Base-by-base conservation (phyloP, 371 early-diverging fungal genomes). In the Antonospora locustae region DNA sequence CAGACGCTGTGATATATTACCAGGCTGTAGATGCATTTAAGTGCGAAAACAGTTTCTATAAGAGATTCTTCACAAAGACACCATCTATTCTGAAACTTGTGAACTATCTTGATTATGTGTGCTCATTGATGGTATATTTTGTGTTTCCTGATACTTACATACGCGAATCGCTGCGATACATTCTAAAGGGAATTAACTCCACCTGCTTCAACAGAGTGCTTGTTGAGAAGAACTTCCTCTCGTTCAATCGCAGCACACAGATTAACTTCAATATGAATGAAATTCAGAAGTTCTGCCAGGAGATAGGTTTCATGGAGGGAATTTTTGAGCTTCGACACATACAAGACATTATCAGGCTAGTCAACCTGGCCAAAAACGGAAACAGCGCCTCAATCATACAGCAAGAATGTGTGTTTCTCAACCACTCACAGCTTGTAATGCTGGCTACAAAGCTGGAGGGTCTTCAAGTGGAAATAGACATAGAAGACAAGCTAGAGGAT, bases 241-340 rank as follows among this genome's bases (percentile, higher is more conserved):
- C 25, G 25, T 55, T 56, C 24, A 68, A 64, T 47, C 44, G 64
- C 14, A 50, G 56, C 25, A 38, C 48, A 7, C 61, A 64, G 40
- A 64, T 64, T 36, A 64, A 63, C 25, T 56, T 46, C 25, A 68
- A 68, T 54, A 19, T 68, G 17, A 48, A 53, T 23, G 54, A 68
- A 37, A 68, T 68, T 30, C 40, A 40, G 9, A 68, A 60, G 39
- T 63, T 59, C 16, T 49, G 27, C n/a, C 40, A 37, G 14, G 36
- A 46, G 9, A 59, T 68, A 39, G 46, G 49, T 14, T 63, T 43
- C 38, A 3, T 24, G 9, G 50, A 63, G 28, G 58, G 55, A 20
- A 51, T 50, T 20, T 20, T 48, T 29, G 50, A 54, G 12, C 20
- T 67, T 2, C 19, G 20, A 25, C 54, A 63, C 32, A 55, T 50